These are phyloP conservation scores for Lanzia echinophila DNA, from an alignment of 2,329 filamentous ascomycete genomes.

Conservation along the genomic window DNA sequence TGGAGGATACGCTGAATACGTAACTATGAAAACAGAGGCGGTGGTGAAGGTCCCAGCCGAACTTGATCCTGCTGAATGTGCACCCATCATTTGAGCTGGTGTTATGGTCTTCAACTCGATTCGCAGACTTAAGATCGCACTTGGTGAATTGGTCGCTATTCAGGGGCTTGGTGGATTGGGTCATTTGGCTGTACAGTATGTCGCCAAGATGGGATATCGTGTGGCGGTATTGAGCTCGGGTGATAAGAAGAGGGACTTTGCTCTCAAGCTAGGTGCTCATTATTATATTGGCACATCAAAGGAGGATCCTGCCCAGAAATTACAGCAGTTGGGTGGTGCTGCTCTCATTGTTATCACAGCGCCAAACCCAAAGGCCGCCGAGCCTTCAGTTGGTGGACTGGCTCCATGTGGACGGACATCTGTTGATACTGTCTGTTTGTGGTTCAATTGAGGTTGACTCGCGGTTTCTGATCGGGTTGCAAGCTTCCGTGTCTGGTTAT, in stretches of 20 bases:
- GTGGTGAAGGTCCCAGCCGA: conserved; percentile 48
- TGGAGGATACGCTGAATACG: conserved; percentile 65
- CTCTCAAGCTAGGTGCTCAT: conserved; percentile 52
- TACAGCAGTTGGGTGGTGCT: conserved; percentile 55
- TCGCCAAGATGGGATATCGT: conserved; percentile 67
- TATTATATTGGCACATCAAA: conserved; percentile 53
- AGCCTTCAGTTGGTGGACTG: conserved; percentile 47
- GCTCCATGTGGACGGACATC: conserved; percentile 47
- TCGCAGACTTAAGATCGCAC: conserved; percentile 46
- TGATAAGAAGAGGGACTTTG: conserved; percentile 62
- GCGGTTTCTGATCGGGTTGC: conserved; percentile 48
- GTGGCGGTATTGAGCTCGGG: conserved; percentile 62
- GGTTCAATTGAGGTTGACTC: conserved; percentile 41
- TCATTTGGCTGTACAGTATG: conserved; percentile 72
- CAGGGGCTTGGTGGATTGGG: conserved; percentile 72
- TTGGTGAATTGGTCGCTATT: conserved; percentile 48
- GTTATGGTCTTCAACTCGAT: conserved; percentile 58
- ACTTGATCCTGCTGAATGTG: conserved; percentile 46
- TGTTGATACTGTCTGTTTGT: conserved; percentile 51
- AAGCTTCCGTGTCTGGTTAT: too few relatives aligned
- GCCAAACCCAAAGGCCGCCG: conserved; percentile 50
- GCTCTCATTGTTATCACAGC: conserved; percentile 56
- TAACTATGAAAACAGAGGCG: conserved; percentile 52
- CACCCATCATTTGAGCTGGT: conserved; percentile 58
- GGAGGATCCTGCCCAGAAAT: conserved; percentile 41